These are phyloP conservation scores for Vigna angularis DNA, from an alignment of 306 rosid species.

Conservation along the genomic window DNA sequence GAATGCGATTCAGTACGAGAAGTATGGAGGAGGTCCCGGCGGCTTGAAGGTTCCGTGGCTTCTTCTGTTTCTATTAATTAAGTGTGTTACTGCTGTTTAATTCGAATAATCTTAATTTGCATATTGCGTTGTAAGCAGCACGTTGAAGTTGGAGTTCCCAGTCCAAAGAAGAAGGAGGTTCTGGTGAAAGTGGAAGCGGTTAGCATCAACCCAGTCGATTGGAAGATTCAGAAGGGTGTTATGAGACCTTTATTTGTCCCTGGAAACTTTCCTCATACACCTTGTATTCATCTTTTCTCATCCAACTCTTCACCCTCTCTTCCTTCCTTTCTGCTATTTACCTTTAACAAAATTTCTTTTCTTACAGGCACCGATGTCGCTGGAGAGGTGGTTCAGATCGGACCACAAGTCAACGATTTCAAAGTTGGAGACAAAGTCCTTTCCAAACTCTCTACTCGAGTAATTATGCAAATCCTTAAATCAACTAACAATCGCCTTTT, in stretches of 20 bases:
- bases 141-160: constrained; percentile 72
- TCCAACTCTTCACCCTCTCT: not conserved
- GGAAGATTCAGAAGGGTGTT: constrained; percentile 74
- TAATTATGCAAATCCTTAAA: constrained; percentile 18
- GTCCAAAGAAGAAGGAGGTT: constrained; percentile 57
- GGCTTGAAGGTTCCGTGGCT: constrained; percentile 48
- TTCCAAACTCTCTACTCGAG: constrained; percentile 49
- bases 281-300: constrained; percentile 46
- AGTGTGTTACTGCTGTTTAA: not conserved
- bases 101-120: not conserved
- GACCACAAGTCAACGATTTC: constrained; percentile 60
- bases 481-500: not conserved
- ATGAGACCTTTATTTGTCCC: constrained; percentile 55
- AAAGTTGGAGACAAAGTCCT: constrained; percentile 75
- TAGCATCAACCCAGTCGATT: constrained; percentile 70
- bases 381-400: constrained; percentile 66
- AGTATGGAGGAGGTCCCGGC: constrained; percentile 50
- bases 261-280: constrained; percentile 61
- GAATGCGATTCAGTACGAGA: constrained; percentile 44
- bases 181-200: constrained; percentile 70
- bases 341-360: too few species aligned
- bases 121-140: constrained; percentile 51
- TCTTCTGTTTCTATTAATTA: too few species aligned
- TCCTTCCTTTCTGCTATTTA: not conserved
- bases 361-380: constrained; percentile 64